Conservation (phyloP, 2,329 filamentous ascomycete species). For the Podosphaera fusca region DNA sequence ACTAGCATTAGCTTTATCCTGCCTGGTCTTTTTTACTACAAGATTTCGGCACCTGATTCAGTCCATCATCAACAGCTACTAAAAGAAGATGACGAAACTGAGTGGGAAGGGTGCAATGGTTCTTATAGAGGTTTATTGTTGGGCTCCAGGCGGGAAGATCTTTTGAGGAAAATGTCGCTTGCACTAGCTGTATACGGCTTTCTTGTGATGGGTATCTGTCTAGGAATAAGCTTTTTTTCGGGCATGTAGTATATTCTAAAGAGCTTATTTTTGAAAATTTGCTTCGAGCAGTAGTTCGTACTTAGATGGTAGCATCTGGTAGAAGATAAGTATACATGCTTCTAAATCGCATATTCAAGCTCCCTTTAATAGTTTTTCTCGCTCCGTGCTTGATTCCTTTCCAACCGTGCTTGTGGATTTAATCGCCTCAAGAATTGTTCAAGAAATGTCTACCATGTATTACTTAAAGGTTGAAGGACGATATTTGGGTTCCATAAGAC, state of each 20-base stretch:
- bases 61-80: conserved; percentile 64
- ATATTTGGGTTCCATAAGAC: conserved; percentile 15
- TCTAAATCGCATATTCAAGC: too few species aligned
- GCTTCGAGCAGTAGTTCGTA: too few species aligned
- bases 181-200: conserved; percentile 63
- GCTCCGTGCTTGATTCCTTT: too few species aligned
- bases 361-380: too few species aligned
- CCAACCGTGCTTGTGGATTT: too few species aligned
- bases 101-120: conserved; percentile 23
- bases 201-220: conserved; percentile 71
- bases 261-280: too few species aligned
- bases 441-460: too few species aligned
- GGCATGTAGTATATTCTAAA: conserved; percentile 7
- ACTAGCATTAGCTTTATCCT: conserved; percentile 95
- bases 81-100: conserved; percentile 74
- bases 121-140: neutral
- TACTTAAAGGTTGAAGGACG: conserved; percentile 1
- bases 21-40: conserved; percentile 92
- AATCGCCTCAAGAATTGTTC: too few species aligned
- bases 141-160: conserved; percentile 23
- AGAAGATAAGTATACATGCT: too few species aligned
- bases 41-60: conserved; percentile 79
- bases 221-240: conserved; percentile 62
- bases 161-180: conserved; percentile 51
- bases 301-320: too few species aligned